Evolutionary conservation across 768 basidiomycete genomes (phyloP).

Genomic region (Suillus brevipes): DNA sequence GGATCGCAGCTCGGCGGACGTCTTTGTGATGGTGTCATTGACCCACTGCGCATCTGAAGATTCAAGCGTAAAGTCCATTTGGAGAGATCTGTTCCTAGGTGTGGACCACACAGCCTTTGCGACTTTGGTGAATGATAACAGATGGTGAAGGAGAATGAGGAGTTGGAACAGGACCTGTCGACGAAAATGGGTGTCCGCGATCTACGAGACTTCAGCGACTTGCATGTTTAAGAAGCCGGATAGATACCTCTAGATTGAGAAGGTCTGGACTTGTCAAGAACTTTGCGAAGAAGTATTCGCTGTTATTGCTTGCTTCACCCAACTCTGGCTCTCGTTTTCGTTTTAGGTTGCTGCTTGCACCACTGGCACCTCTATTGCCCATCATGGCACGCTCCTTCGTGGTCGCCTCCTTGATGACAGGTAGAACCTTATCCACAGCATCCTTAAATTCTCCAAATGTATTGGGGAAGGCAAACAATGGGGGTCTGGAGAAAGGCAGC

Average conservation of each 20-base stretch:
- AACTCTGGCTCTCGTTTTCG: constrained; percentile 63
- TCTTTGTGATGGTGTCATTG: constrained; percentile 63
- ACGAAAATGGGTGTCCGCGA: constrained; percentile 91
- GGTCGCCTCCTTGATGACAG: constrained; percentile 82
- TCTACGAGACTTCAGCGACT: constrained; percentile 42
- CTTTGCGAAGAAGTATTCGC: constrained; percentile 91
- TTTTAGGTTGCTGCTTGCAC: constrained; percentile 46
- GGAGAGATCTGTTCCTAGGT: constrained; percentile 72
- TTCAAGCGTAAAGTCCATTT: constrained; percentile 81
- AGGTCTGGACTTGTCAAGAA: constrained; percentile 88
- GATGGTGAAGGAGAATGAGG: constrained; percentile 72
- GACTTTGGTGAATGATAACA: constrained; percentile 70
- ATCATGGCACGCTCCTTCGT: constrained; percentile 87
- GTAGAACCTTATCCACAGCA: constrained; percentile 69
- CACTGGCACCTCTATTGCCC: constrained; percentile 59
- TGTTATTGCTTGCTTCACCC: constrained; percentile 50
- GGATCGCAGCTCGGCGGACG: constrained; percentile 56
- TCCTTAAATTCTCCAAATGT: constrained; percentile 67
- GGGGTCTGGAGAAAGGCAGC: constrained; percentile 79
- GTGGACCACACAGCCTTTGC: constrained; percentile 62
- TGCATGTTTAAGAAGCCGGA: constrained; percentile 9
- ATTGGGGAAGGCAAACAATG: constrained; percentile 57
- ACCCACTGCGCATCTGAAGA: constrained; percentile 72
- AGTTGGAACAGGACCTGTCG: constrained; percentile 89
- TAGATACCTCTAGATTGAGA: constrained; percentile 78